Percentiles rank a stretch among this genome's conserved stretches.
phyloP scores from a whole-genome alignment of 164 flowering plant genomes.

The Magnolia officinalis region DNA sequence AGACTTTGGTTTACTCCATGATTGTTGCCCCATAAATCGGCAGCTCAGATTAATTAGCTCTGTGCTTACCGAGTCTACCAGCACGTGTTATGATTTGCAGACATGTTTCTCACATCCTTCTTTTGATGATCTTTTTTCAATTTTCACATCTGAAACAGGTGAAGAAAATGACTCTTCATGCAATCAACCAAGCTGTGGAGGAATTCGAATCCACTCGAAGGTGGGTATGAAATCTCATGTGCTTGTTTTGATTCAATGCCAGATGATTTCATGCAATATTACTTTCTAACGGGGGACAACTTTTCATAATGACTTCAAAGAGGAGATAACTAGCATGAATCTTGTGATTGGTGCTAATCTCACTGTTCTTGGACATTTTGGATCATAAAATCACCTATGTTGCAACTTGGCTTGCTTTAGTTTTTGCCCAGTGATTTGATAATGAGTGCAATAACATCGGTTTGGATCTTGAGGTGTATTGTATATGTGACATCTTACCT shows the following conservation, averaged over 20 bases:
- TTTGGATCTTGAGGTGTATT: too few species aligned
- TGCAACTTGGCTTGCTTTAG: neutral
- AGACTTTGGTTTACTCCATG: neutral
- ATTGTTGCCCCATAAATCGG: neutral
- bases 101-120: neutral
- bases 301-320: neutral
- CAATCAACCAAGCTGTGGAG: slow-evolving; percentile 38
- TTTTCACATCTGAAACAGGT: slow-evolving; percentile 36
- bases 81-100: neutral
- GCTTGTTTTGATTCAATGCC: neutral
- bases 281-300: neutral
- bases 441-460: too few species aligned
- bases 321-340: neutral
- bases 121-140: neutral
- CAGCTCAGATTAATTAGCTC: neutral
- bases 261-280: neutral
- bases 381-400: neutral
- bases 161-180: slow-evolving; percentile 66
- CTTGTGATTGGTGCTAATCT: neutral
- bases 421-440: too few species aligned
- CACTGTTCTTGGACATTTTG: neutral
- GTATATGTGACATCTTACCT: too few species aligned
- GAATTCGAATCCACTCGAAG: slow-evolving; percentile 6
- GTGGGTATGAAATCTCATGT: neutral
- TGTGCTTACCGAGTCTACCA: neutral